Base-by-base conservation (phyloP, 441 rosid genomes). In the Brassica balearica region DNA sequence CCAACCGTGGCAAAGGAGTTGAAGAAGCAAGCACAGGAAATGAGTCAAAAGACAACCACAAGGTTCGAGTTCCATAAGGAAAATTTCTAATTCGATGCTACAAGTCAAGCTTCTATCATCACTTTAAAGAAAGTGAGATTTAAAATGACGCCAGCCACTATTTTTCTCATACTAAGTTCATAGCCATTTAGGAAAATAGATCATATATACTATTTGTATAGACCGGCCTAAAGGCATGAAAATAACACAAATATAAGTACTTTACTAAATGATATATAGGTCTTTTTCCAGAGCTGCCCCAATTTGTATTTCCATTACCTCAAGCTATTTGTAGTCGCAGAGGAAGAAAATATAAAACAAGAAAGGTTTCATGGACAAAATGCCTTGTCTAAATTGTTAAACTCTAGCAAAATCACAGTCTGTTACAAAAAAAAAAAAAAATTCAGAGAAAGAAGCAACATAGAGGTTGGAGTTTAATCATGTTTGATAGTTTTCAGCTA, bases 41-140 rank as follows among this genome's bases (percentile, higher is more conserved):
- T 94, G 73, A 92, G 80, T 80, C 92, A 87, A 82, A 88, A 80
- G 83, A 96, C 97, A 84, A 80, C 90, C 20, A 92, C 99, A 3
- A 72, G 92, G 43, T 96, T 96, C 9, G 97, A 94, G 77, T 96
- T 96, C 82, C 98, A 91, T 85, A 94, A 92, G 70, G 99, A 96
- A 79, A 82, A 87, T 79, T 96, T 92, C 90, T 96, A 76, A 74
- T 64, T 64, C 65, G 22, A 55, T 71, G 60, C 56, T 23, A 63
- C 69, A 70, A 70, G 71, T 68, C 74, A 20, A 20, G 65, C 71
- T 55, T 32, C 68, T 11, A 41, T 25, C 72, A 69, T 23, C 75
- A 72, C 59, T 58, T 68, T 20, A 19, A 58, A 58, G 12, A 79
- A 79, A 83, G 65, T 46, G 60, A 82, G 80, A 58, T 58, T 68